phyloP scores from a whole-genome alignment of 108 stramenopile genomes.

The Mediolabrus comicus region DNA sequence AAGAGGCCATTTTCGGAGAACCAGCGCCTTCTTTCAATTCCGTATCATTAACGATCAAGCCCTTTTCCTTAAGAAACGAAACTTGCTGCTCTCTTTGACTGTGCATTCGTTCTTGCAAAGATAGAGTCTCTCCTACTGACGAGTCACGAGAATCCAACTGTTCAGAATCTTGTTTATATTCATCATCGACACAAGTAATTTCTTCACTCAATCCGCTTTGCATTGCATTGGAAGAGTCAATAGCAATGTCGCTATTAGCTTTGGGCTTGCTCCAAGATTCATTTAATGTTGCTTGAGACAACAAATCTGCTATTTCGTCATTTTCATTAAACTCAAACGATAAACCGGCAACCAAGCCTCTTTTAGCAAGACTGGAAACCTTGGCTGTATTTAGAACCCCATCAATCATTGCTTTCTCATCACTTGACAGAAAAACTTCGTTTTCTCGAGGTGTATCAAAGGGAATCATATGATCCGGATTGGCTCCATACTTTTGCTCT shows the following conservation, averaged over 20 bases:
- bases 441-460: constrained; percentile 32
- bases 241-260: not conserved
- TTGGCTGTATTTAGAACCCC: constrained; percentile 37
- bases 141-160: not conserved
- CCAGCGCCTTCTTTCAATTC: constrained; percentile 3
- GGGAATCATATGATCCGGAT: constrained; percentile 51
- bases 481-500: constrained; percentile 48
- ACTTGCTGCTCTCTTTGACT: not conserved
- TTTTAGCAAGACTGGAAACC: constrained; percentile 15
- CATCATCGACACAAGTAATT: not conserved
- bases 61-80: constrained; percentile 8
- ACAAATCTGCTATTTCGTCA: constrained; percentile 36
- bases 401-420: constrained; percentile 44
- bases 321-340: constrained; percentile 37
- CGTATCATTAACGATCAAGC: not conserved
- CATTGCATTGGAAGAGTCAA: constrained; percentile 4
- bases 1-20: constrained; percentile 10
- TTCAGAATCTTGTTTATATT: not conserved
- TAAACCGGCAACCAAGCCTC: constrained; percentile 10
- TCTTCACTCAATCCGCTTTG: constrained; percentile 15
- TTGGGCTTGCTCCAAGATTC: not conserved
- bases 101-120: constrained; percentile 8
- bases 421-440: constrained; percentile 39
- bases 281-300: constrained; percentile 1
- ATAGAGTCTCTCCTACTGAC: not conserved